Evolutionary conservation across 257 asterid species (phyloP), one percentile per base, ranked within the genome.

Genomic region (Petunia secreta): DNA sequence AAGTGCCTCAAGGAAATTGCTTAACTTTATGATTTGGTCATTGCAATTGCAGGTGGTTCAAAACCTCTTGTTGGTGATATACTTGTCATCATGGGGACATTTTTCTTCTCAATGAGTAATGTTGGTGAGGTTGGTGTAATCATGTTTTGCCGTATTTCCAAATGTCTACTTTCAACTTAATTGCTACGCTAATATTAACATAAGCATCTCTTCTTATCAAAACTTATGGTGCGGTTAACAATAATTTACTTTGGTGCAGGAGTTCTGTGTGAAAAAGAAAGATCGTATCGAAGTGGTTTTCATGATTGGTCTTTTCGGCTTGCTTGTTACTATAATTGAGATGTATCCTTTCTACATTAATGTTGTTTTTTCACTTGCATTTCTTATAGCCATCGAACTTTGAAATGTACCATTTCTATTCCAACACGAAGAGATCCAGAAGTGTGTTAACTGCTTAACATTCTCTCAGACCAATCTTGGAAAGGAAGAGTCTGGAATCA

Each of bases 1-100:
- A 67, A 41, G 36, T 0, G 37, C 75, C 53, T 66, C 48, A 2
- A 46, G 25, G 25, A 69, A 69, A 25, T 5, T 44, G 11, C 38
- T 2, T 16, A 25, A 5, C 0, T 39, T 69, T 48, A 46, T 48
- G 77, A 6, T 48, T 71, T 4, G 60, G 10, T 13, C 43, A 0
- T 40, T n/a, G 62, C 62, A 58, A 25, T 78, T 41, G 85, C 87
- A 94, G 97, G 94, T 86, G 95, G 95, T 64, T 88, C 97, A 6
- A 88, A 81, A 13, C 97, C 97, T 71, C 80, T 92, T 87, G 79
- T 92, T 25, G 98, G 98, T 5, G 98, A 94, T 83, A 75, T 85
- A 63, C 86, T 94, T 15, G 95, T 92, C 66, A 88, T 92, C 14
- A 82, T 69, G 43, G 97, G 91, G 55, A 78, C 98, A 1, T 57